Evolutionary conservation across 306 rosid species (phyloP).

Genomic region (Cicer judaicum): DNA sequence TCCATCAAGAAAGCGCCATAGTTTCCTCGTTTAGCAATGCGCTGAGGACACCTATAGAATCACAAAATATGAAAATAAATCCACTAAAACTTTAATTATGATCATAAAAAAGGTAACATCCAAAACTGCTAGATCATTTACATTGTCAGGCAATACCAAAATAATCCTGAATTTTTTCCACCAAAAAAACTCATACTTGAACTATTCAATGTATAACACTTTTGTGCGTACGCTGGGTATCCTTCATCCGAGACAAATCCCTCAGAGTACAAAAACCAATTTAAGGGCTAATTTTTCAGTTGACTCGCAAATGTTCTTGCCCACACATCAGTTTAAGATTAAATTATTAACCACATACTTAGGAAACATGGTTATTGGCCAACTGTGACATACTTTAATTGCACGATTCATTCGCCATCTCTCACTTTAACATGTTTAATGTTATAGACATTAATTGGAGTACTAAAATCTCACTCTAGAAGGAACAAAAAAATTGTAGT

Average conservation of each 20-base stretch:
- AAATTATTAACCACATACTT: neutral
- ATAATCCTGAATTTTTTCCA: neutral
- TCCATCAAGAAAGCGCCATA: conserved; percentile 99
- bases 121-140: neutral
- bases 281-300: neutral
- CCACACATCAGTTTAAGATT: neutral
- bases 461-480: neutral
- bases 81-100: conserved; percentile 13
- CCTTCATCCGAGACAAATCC: neutral
- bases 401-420: neutral
- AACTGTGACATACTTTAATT: neutral
- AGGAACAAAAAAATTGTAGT: neutral
- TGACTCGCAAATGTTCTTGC: neutral
- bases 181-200: neutral
- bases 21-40: conserved; percentile 85
- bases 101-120: neutral
- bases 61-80: conserved; percentile 3
- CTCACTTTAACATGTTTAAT: neutral
- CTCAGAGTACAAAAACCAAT: neutral
- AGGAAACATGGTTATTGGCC: neutral
- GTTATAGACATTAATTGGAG: neutral
- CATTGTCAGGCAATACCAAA: neutral
- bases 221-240: neutral
- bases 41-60: conserved; percentile 87
- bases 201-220: neutral